phyloP scores from a whole-genome alignment of 1,284 basidiomycete species.

The Moesziomyces sp. region DNA sequence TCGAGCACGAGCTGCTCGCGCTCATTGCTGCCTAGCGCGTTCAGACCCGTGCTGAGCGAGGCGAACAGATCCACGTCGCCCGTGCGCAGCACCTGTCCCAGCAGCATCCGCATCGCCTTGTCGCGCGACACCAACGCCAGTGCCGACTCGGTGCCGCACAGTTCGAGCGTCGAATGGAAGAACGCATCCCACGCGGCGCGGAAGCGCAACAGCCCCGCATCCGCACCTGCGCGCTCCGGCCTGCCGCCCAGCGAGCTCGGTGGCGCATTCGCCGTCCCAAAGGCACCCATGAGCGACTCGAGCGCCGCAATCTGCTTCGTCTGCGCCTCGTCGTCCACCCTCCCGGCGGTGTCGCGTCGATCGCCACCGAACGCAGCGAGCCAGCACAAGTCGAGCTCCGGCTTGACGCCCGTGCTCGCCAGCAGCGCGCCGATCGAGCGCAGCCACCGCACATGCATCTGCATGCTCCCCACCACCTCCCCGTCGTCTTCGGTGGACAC shows the following conservation, averaged over 20 bases:
- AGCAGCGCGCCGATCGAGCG: conserved; percentile 7
- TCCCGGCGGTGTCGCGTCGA: neutral
- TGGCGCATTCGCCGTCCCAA: conserved; percentile 7
- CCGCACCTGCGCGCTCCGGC: neutral
- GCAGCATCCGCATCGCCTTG: conserved; percentile 1
- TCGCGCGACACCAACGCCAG: conserved; percentile 6
- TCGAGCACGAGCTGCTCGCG: conserved; percentile 30
- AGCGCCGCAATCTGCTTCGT: conserved; percentile 11
- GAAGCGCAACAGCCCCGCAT: conserved; percentile 10
- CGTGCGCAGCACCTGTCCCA: conserved; percentile 14
- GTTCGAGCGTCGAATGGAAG: conserved; percentile 14
- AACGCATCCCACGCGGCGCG: conserved; percentile 23
- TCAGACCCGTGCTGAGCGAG: conserved; percentile 6
- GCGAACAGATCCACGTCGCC: conserved; percentile 38
- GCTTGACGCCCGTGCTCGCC: neutral
- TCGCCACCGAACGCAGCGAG: conserved; percentile 32
- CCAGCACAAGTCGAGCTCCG: conserved; percentile 27
- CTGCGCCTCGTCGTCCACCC: neutral
- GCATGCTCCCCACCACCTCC: neutral
- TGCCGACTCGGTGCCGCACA: neutral
- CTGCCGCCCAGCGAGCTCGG: conserved; percentile 8
- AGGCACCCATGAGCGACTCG: conserved; percentile 2
- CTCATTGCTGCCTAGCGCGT: neutral
- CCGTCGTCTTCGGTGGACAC: neutral
- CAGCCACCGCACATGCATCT: conserved; percentile 23